Evolutionary conservation across 257 asterid genomes (phyloP), one percentile per base, ranked within the genome.

Genomic region (Salvia hispanica): DNA sequence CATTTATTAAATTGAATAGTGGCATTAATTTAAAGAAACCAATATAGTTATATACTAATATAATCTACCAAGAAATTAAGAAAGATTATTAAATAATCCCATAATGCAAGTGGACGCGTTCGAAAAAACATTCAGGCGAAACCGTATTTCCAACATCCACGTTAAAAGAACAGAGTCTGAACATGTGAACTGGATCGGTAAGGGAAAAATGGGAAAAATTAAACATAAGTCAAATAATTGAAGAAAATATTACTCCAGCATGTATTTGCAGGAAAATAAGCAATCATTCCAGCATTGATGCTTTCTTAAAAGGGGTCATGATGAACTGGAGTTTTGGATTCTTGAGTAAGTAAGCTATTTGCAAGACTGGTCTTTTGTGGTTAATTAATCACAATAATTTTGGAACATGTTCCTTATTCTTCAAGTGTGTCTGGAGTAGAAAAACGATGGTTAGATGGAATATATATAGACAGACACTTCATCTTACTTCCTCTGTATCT

Each of bases 271-370:
- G 64, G 71, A 71, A 62, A 54, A 67, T 58, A 67, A 72, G 74
- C 71, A 81, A 73, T 70, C 50, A 73, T 73, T 78, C 60, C 73
- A 72, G 72, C 79, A 64, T 45, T 45, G 64, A 64, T 77, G 80
- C 71, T 81, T 72, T 74, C 70, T 64, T 2, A 1, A 65, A 33
- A 75, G 83, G 79, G 74, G 16, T 28, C 79, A 68, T 2, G 72
- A 69, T 75, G 86, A 78, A 69, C 80, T 78, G 79, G 80, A 65
- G 7, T 64, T 25, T 64, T 74, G 76, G 72, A 64, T 73, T 62
- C 55, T 36, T 56, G 40, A 18, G 21, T 18, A 18, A 60, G 16
- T 58, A 58, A 25, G 63, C 74, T 50, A 34, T 5, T 34, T 34
- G 39, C 39, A 34, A 5, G 39, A 34, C 5, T 3, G 39, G 39